Evolutionary conservation across 768 basidiomycete genomes (phyloP).

Genomic region (Lanmaoa pseudosensibilis): DNA sequence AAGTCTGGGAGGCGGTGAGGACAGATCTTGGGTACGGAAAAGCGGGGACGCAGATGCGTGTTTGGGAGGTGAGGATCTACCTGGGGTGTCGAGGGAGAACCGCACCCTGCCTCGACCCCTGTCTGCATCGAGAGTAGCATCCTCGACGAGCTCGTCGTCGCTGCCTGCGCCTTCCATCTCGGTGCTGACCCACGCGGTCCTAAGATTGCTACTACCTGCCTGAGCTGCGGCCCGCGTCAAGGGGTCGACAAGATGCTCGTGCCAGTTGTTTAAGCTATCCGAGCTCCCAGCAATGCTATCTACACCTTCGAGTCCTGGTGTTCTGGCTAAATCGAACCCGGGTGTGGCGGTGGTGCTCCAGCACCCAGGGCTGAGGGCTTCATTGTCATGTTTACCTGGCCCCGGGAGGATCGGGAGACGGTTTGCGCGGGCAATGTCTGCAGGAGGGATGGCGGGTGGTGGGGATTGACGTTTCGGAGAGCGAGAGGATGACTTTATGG

Average conservation of each 20-base stretch:
- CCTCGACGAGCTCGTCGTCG: conserved; percentile 29
- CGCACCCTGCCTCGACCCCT: conserved; percentile 11
- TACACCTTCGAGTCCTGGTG: conserved; percentile 21
- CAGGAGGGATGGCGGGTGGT: conserved; percentile 31
- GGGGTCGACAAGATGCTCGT: conserved; percentile 32
- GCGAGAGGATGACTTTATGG: conserved; percentile 22
- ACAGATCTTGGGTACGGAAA: conserved; percentile 6
- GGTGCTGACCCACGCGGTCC: conserved; percentile 41
- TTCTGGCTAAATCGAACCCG: conserved; percentile 41
- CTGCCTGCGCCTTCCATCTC: conserved; percentile 40
- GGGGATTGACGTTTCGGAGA: conserved; percentile 35
- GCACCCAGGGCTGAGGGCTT: conserved; percentile 48
- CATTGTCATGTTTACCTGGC: conserved; percentile 32
- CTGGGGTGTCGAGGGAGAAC: conserved; percentile 21
- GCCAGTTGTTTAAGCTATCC: conserved; percentile 27
- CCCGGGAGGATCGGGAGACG: conserved; percentile 23
- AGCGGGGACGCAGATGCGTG: conserved; percentile 12
- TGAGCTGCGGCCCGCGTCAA: conserved; percentile 24
- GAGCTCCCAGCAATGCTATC: conserved; percentile 16
- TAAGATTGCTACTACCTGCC: conserved; percentile 20
- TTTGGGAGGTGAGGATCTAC: conserved; percentile 13
- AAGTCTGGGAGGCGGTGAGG: conserved; percentile 19
- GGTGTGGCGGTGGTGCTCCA: conserved; percentile 83
- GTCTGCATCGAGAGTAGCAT: conserved; percentile 11
- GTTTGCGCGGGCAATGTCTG: conserved; percentile 32